A percentile compares a stretch with the other conserved stretches of the same genome.
These are phyloP conservation scores for Fusarium subtropicale DNA, from an alignment of 2,329 filamentous ascomycete genomes.

Conservation along the genomic window DNA sequence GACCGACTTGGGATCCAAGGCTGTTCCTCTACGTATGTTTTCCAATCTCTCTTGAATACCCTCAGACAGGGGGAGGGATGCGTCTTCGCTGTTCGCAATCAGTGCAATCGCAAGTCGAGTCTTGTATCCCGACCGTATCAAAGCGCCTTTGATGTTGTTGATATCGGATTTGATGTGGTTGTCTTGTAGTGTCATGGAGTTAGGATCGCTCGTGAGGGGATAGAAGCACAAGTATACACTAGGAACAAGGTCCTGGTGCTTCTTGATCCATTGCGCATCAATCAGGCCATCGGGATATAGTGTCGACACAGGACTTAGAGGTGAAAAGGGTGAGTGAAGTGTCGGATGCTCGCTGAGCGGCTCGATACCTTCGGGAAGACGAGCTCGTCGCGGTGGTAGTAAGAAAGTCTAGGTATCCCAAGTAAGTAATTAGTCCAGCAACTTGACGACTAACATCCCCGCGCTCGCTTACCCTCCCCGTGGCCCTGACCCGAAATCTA, in stretches of 20 bases:
- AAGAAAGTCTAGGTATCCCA: constrained; percentile 59
- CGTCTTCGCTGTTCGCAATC: constrained; percentile 48
- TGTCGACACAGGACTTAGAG: constrained; percentile 82
- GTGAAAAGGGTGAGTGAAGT: constrained; percentile 93
- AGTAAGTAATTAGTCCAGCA: constrained; percentile 45
- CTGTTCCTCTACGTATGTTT: constrained; percentile 81
- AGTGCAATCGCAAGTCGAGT: constrained; percentile 78
- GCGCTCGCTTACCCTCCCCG: constrained; percentile 78
- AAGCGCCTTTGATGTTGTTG: constrained; percentile 76
- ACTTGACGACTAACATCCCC: constrained; percentile 27
- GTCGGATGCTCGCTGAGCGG: constrained; percentile 61
- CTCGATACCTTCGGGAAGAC: constrained; percentile 64
- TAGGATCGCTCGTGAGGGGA: constrained; percentile 76
- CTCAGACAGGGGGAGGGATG: constrained; percentile 67
- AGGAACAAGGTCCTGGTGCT: constrained; percentile 87
- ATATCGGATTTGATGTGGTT: constrained; percentile 91
- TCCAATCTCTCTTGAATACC: constrained; percentile 76
- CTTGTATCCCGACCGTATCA: constrained; percentile 78
- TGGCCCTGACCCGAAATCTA: constrained; percentile 76
- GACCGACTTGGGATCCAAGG: constrained; percentile 83
- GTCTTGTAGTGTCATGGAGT: constrained; percentile 81
- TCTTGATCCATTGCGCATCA: constrained; percentile 83
- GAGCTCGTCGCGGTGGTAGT: constrained; percentile 68
- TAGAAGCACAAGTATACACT: constrained; percentile 87
- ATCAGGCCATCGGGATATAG: constrained; percentile 93